Evolutionary conservation across 1,139 yeast species (phyloP).

Genomic region (Meyerozyma athensensis): DNA sequence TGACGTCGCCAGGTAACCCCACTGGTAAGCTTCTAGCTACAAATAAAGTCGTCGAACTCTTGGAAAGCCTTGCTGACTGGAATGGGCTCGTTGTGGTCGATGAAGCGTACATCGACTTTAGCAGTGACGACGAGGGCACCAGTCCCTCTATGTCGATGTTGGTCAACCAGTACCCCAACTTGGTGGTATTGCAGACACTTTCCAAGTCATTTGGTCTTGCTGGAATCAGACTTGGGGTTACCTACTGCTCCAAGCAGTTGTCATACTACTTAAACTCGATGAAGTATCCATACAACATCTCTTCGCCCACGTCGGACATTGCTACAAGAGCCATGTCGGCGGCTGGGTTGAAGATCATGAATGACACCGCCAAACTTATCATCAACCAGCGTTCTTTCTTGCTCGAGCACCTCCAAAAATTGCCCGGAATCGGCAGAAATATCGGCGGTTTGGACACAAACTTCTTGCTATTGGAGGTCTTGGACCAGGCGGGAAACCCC

Average conservation of each 20-base stretch:
- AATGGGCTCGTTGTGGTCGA: slow-evolving; percentile 84
- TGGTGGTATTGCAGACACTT: slow-evolving; percentile 85
- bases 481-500: slow-evolving; percentile 58
- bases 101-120: slow-evolving; percentile 92
- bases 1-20: slow-evolving; percentile 99
- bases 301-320: slow-evolving; percentile 71
- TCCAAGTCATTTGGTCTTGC: slow-evolving; percentile 96
- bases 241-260: slow-evolving; percentile 59
- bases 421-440: slow-evolving; percentile 63
- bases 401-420: slow-evolving; percentile 44
- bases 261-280: slow-evolving; percentile 72
- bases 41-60: slow-evolving; percentile 44
- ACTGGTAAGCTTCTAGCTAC: slow-evolving; percentile 66
- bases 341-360: slow-evolving; percentile 56
- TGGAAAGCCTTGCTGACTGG: slow-evolving; percentile 47
- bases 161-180: slow-evolving; percentile 75
- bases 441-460: slow-evolving; percentile 90
- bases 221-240: slow-evolving; percentile 83
- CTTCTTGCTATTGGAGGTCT: slow-evolving; percentile 69
- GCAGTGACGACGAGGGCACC: slow-evolving; percentile 22
- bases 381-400: slow-evolving; percentile 52
- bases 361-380: slow-evolving; percentile 45
- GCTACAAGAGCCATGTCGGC: slow-evolving; percentile 69
- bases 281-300: slow-evolving; percentile 95
- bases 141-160: slow-evolving; percentile 69